Evolutionary conservation across 306 rosid species (phyloP), one percentile per base, ranked within the genome.

Genomic region (Trichosanthes cucumerina): DNA sequence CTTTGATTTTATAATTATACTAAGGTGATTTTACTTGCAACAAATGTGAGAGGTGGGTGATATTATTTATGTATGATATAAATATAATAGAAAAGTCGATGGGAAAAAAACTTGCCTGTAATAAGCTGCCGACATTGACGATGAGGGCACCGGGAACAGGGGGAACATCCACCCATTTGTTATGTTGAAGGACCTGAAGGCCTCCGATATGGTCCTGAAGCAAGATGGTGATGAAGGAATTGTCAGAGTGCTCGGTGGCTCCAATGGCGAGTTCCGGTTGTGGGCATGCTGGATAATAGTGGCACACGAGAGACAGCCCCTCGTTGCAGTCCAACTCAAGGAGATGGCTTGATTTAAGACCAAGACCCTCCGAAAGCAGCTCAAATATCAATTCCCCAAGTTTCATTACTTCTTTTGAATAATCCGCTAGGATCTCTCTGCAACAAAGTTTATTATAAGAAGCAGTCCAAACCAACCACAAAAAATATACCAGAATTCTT

Each of bases 261-360:
- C 91, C 91, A 19, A 85, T 9, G 16, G 90, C 79, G 3, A 85
- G 39, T 18, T 85, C 86, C 6, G 87, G 88, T 19, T 85, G 75
- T 0, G 88, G 90, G 14, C 90, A 87, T 5, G 91, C 33, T 0
- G 88, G 88, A 71, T 87, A 83, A 70, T 81, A 87, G 24, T 87
- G 82, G 6, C 84, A 5, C 0, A 83, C 0, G 16, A 79, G 0
- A 0, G 23, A 0, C 38, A 77, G 38, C 4, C 81, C 84, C 43
- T 79, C 69, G 0, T 77, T 74, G 18, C 86, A 86, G 11, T 46
- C 84, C 12, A 84, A 41, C 12, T 78, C 75, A 1, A 7, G 12
- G 1, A 83, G 70, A 73, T 83, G 76, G 36, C 46, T 65, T 7
- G 84, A 49, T 15, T 77, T 28, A 15, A 86, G 78, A 36, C 87